Conservation (phyloP, 148 eudicot species). For the Camellia lanceoleosa region DNA sequence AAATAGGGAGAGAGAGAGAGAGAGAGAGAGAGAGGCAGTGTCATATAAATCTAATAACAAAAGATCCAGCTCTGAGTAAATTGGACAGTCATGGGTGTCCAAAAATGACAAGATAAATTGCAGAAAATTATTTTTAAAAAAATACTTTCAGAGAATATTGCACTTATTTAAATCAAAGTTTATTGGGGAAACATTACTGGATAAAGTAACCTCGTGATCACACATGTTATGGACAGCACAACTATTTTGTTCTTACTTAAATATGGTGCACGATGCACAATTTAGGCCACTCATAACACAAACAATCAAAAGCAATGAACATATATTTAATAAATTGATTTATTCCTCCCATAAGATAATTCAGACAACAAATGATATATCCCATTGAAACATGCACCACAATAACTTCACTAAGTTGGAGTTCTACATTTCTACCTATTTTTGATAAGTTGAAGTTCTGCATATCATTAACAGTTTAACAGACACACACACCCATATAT, state of each 20-base stretch:
- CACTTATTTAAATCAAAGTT: neutral
- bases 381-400: neutral
- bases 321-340: neutral
- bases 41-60: neutral
- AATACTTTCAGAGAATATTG: neutral
- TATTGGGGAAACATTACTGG: neutral
- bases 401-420: neutral
- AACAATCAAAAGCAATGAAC: slow-evolving; percentile 5
- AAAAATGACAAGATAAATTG: neutral
- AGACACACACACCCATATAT: neutral
- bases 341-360: neutral
- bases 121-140: neutral
- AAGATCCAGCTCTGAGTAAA: neutral
- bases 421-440: neutral
- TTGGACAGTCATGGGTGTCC: neutral
- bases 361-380: neutral
- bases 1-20: neutral
- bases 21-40: no score
- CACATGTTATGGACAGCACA: neutral
- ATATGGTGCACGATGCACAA: neutral
- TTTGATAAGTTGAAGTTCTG: neutral
- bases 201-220: neutral
- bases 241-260: neutral
- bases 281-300: neutral
- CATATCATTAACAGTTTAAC: neutral